Base-by-base conservation (phyloP, 1,284 basidiomycete genomes). In the Nidula niveotomentosa region DNA sequence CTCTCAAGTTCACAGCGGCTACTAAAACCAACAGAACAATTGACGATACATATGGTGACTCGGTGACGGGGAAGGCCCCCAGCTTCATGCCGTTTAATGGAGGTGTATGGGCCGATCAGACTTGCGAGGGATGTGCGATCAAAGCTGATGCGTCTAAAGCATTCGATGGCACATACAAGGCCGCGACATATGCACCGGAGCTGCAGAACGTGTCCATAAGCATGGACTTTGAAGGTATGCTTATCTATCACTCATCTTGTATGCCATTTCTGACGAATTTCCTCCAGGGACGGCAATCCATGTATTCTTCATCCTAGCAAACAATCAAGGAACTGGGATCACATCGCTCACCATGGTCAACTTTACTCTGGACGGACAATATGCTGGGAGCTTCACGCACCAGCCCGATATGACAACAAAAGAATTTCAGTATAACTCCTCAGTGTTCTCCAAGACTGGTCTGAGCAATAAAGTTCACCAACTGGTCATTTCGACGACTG, bases 221-320 rank as follows among this genome's bases (percentile, higher is more conserved):
- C 39, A 41, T 41, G 39, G 15, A 17, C 39, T 41, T 41, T 41
- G 39, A 41, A 41, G 39, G 39, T 41, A 41, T 41, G 23, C 23
- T 23, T 23, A 23, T 23, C 23, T 41, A 41, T 41, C 15, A 12
- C 12, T 13, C 15, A 17, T 41, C 12, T 17, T 12, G 15, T 41
- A 41, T 41, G 15, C 6, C 15, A 41, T 41, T 17, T 41, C 12
- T 41, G 7, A 13, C 39, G 39, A 41, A 41, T 41, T 12, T 13
- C 39, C 4, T 13, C 12, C 15, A 41, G 49, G 49, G 12, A 41
- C 30, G 2, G 49, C 49, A 13, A 51, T 51, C 8, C 39, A 41
- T 15, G 49, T 51, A 15, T 51, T 51, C 49, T 51, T 51, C 37
- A 51, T 51, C 37, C 49, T 51, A 8, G 35, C 49, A 15, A 51